These are phyloP conservation scores for Penicillium canariense DNA, from an alignment of 495 filamentous ascomycete species.

Conservation along the genomic window DNA sequence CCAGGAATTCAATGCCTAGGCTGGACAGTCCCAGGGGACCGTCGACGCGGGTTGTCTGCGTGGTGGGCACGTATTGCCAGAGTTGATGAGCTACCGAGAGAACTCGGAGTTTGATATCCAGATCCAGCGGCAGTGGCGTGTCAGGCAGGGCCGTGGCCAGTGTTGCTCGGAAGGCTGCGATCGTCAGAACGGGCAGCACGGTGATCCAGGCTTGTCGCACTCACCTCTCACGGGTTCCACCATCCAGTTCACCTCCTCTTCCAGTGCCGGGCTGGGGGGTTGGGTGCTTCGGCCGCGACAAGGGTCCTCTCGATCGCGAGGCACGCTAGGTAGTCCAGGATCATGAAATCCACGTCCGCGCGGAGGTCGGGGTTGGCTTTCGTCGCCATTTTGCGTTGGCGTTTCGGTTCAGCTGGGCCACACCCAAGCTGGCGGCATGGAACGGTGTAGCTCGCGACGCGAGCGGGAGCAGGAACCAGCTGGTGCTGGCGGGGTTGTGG, in stretches of 20 bases:
- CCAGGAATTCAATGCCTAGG: constrained; percentile 47
- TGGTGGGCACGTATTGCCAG: constrained; percentile 5
- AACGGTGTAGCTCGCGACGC: too few species aligned
- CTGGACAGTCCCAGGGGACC: constrained; percentile 32
- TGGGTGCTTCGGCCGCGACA: background rate
- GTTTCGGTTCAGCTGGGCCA: too few species aligned
- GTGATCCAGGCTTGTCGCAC: background rate
- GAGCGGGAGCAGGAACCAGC: too few species aligned
- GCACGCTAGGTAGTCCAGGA: constrained; percentile 56
- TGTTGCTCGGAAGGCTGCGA: background rate
- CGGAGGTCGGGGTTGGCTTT: constrained; percentile 23
- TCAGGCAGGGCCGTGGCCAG: background rate
- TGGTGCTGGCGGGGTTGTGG: too few species aligned
- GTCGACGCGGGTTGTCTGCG: background rate
- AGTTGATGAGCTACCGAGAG: constrained; percentile 20
- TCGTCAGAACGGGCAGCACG: background rate
- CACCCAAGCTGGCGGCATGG: too few species aligned
- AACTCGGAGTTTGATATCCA: constrained; percentile 29
- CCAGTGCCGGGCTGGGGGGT: background rate
- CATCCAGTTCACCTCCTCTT: constrained; percentile 23
- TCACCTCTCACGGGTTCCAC: constrained; percentile 24
- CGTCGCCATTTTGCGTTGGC: too few species aligned
- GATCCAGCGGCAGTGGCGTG: constrained; percentile 18
- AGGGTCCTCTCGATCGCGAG: constrained; percentile 37
- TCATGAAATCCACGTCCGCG: constrained; percentile 48